A percentile compares a stretch with the other conserved stretches of the same genome.
Evolutionary conservation across 2,329 filamentous ascomycete genomes (phyloP).

Genomic region (Hymenoscyphus scutula): DNA sequence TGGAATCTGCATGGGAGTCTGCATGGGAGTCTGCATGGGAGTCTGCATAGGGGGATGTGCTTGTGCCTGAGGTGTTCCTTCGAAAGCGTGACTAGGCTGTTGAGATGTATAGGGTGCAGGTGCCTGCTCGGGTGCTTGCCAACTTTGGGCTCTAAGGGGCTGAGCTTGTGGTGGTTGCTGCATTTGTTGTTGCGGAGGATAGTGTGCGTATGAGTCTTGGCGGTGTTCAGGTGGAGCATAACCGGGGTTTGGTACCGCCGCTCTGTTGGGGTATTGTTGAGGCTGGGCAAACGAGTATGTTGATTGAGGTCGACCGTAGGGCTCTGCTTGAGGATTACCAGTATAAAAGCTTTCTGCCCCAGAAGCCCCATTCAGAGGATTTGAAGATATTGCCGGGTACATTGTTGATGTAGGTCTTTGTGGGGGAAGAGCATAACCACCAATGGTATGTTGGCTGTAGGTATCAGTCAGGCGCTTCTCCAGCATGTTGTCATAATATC

Average conservation of each 20-base stretch:
- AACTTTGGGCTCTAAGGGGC: constrained; percentile 50
- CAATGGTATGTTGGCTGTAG: constrained; percentile 76
- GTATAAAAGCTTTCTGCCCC: constrained; percentile 81
- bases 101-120: constrained; percentile 29
- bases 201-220: constrained; percentile 27
- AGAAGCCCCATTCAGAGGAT: constrained; percentile 45
- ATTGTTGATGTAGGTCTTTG: constrained; percentile 54
- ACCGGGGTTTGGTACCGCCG: constrained; percentile 25
- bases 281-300: constrained; percentile 49
- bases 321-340: constrained; percentile 53
- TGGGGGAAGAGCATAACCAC: constrained; percentile 58
- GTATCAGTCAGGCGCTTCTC: constrained; percentile 92
- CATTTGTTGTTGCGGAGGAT: constrained; percentile 44
- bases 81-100: constrained; percentile 21
- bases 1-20: no score
- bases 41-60: constrained; percentile 21
- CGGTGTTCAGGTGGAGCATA: constrained; percentile 27
- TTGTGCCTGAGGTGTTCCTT: constrained; percentile 30
- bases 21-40: constrained; percentile 20
- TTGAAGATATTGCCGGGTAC: constrained; percentile 68
- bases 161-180: constrained; percentile 28
- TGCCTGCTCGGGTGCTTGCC: constrained; percentile 40
- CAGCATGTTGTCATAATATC: constrained; percentile 97
- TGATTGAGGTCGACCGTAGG: constrained; percentile 49
- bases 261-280: constrained; percentile 38